Conservation (phyloP, 257 asterid species). For the Primulina eburnea region DNA sequence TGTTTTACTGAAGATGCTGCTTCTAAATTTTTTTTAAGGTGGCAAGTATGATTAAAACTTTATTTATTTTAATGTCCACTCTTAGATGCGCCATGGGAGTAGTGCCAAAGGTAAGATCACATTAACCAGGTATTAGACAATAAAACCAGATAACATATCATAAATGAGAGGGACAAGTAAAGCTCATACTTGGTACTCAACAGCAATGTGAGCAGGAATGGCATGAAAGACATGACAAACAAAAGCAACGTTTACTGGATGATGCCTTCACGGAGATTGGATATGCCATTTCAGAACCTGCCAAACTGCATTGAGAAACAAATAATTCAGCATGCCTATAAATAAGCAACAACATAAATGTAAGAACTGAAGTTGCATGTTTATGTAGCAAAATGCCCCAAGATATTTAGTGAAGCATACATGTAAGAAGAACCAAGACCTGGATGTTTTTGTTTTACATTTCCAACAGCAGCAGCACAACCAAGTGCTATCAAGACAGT, state of each 20-base stretch:
- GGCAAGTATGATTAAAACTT: conserved; percentile 8
- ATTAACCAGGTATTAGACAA: conserved; percentile 9
- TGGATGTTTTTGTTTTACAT: conserved; percentile 16
- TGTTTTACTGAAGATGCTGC: conserved; percentile 19
- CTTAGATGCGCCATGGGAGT: too few relatives aligned
- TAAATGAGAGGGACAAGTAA: conserved; percentile 9
- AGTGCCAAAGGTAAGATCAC: not conserved
- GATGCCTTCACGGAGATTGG: conserved; percentile 26
- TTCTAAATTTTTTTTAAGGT: not conserved
- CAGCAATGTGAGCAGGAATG: conserved; percentile 30
- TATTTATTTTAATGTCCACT: not conserved
- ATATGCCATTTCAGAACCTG: conserved; percentile 6
- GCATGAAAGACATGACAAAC: conserved; percentile 27
- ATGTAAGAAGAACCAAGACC: conserved; percentile 19
- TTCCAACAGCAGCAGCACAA: conserved; percentile 33
- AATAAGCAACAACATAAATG: conserved; percentile 5
- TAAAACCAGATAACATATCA: conserved; percentile 7
- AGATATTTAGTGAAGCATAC: conserved; percentile 29
- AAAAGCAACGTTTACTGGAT: conserved; percentile 26
- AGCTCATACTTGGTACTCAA: conserved; percentile 30
- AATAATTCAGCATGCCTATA: conserved; percentile 17
- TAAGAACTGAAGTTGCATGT: not conserved
- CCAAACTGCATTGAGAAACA: conserved; percentile 26
- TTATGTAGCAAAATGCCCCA: not conserved
- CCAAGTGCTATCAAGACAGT: conserved; percentile 24